Base-by-base conservation (phyloP, 73 alveolate genomes). In the Diophrys appendiculata region DNA sequence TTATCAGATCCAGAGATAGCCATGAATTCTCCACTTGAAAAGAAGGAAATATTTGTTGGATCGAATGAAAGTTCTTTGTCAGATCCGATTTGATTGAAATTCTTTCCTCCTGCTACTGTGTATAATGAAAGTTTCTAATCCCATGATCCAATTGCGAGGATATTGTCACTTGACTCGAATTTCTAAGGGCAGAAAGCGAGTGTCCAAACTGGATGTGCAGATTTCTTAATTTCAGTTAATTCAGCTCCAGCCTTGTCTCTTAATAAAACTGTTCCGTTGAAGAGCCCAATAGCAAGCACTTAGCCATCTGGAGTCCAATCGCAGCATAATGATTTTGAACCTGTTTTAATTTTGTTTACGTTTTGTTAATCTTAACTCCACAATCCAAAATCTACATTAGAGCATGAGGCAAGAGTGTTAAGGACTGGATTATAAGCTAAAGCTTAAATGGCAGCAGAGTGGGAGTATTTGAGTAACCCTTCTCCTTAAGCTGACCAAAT, bases 71-170 rank as follows among this genome's bases (percentile, higher is more conserved):
- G 88, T 35, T 86, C 83, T 60, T 87, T 87, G 30, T 85, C 93
- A 70, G 33, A 68, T 8, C 93, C 96, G 31, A 90, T 84, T 64
- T 86, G 88, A 3, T 83, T 90, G 53, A 53, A 78, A 54, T 72
- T n/a, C 74, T 86, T 86, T 35, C 93, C 93, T 1, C 88, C 88
- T 2, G 60, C 30, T 53, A 55, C 72, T 2, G 75, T 75, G 80
- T 88, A 94, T 54, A 91, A 78, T 33, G 94, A 85, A 22, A 94
- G 72, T 54, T 94, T 91, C 65, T 84, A 87, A 52, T 94, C 98
- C 96, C 98, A 94, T 33, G 96, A 87, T 29, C 98, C 98, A 25
- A 94, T 95, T 13, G 83, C 90, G 32, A 94, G 91, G 27, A 79
- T 73, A 71, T 92, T 85, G 52, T 84, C 93, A 54, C 88, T 54